phyloP scores from a whole-genome alignment of 1,284 basidiomycete species.

The Cryptococcus sp. region DNA sequence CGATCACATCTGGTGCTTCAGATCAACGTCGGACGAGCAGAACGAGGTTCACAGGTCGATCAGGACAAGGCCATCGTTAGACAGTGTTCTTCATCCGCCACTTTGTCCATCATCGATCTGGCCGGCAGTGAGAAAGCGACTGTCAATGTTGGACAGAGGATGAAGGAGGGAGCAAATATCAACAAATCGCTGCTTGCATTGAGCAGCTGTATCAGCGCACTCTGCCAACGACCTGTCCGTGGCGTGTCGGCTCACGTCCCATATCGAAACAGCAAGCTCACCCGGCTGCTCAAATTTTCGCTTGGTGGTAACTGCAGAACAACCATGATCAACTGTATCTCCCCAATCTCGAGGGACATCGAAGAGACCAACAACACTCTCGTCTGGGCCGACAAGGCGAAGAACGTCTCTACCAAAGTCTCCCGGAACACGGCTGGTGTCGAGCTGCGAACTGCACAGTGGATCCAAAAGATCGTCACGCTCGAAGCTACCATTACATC shows the following conservation, averaged over 20 bases:
- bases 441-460: slow-evolving; percentile 87
- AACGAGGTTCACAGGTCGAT: slow-evolving; percentile 53
- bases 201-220: slow-evolving; percentile 93
- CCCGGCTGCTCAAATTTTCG: slow-evolving; percentile 91
- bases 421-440: slow-evolving; percentile 92
- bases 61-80: slow-evolving; percentile 32
- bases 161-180: slow-evolving; percentile 97
- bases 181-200: slow-evolving; percentile 94
- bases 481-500: slow-evolving; percentile 41
- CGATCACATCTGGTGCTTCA: slow-evolving; percentile 94
- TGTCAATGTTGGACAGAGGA: slow-evolving; percentile 95
- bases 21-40: slow-evolving; percentile 83
- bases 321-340: slow-evolving; percentile 95
- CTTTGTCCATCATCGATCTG: slow-evolving; percentile 92
- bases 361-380: slow-evolving; percentile 98
- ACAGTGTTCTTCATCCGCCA: slow-evolving; percentile 74
- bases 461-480: slow-evolving; percentile 87
- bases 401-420: slow-evolving; percentile 90
- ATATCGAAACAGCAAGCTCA: slow-evolving; percentile 95
- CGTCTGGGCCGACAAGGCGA: slow-evolving; percentile 91
- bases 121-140: slow-evolving; percentile 94
- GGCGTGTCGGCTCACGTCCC: slow-evolving; percentile 86
- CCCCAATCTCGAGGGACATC: slow-evolving; percentile 89
- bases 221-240: slow-evolving; percentile 69
- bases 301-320: slow-evolving; percentile 97